Conservation (phyloP, 371 early-diverging fungal species). For the Catenaria anguillulae region DNA sequence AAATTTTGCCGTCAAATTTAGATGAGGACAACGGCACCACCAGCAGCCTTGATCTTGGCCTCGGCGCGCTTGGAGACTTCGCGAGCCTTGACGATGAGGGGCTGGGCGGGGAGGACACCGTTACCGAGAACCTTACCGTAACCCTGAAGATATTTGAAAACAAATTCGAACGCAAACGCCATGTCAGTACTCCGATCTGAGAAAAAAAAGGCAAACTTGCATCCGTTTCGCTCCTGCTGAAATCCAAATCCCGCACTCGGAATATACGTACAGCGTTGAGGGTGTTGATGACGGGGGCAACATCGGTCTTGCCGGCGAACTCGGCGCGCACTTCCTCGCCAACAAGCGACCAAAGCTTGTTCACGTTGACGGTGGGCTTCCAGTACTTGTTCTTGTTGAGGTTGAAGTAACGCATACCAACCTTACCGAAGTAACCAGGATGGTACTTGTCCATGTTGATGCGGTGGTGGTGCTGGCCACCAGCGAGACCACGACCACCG, state of each 20-base stretch:
- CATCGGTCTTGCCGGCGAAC: conserved; percentile 69
- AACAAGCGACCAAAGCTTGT: conserved; percentile 90
- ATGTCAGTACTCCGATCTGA: too few species aligned
- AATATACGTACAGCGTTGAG: conserved; percentile 31
- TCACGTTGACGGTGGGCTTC: conserved; percentile 80
- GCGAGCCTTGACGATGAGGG: conserved; percentile 97
- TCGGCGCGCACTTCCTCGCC: conserved; percentile 77
- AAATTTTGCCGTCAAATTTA: too few species aligned
- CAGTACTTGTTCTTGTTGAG: conserved; percentile 82
- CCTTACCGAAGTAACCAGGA: conserved; percentile 99
- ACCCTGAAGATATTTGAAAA: conserved; percentile 57
- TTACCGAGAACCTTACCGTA: conserved; percentile 96
- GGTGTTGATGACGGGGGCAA: conserved; percentile 88
- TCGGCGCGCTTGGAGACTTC: conserved; percentile 90
- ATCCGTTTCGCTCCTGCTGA: too few species aligned
- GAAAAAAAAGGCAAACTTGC: too few species aligned
- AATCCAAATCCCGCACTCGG: conserved; percentile 24
- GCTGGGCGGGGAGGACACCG: conserved; percentile 78
- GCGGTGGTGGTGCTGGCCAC: conserved; percentile 99
- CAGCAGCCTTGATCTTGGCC: conserved; percentile 96
- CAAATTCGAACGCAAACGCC: too few species aligned
- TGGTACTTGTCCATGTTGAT: conserved; percentile 99
- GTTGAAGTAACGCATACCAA: conserved; percentile 99
- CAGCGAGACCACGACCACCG: conserved; percentile 99
- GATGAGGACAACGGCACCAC: conserved; percentile 73